Evolutionary conservation across 2,329 filamentous ascomycete species (phyloP).

Genomic region (Neoscytalidium dimidiatum): DNA sequence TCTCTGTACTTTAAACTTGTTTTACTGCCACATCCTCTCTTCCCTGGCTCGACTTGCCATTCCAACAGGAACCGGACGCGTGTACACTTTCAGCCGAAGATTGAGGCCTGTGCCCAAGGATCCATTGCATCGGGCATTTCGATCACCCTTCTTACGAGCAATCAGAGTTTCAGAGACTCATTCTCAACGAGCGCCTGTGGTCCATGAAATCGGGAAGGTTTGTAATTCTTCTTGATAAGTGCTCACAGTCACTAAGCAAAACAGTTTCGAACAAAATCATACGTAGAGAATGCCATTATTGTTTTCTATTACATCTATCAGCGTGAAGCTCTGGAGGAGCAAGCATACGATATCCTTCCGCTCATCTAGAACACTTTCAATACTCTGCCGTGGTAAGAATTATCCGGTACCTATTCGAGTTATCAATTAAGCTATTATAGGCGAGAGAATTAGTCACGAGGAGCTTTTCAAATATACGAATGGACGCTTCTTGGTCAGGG

Average conservation of each 20-base stretch:
- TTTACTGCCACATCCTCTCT: no score
- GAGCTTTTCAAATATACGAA: constrained; percentile 32
- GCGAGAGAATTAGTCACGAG: constrained; percentile 23
- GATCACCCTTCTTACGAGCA: no score
- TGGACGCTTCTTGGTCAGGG: constrained; percentile 32
- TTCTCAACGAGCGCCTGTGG: no score
- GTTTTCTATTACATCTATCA: neutral
- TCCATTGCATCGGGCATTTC: no score
- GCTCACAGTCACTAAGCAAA: neutral
- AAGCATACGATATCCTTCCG: neutral
- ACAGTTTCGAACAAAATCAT: neutral
- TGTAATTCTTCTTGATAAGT: neutral
- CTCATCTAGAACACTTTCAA: neutral
- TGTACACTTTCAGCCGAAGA: no score
- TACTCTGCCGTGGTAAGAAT: neutral
- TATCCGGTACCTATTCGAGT: neutral
- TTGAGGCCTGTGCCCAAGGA: no score
- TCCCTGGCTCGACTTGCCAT: no score
- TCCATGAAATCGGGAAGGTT: no score
- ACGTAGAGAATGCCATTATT: neutral
- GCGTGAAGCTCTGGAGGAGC: neutral
- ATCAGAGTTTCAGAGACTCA: no score
- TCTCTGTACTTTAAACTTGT: neutral
- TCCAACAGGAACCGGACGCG: no score
- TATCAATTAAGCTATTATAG: constrained; percentile 8